These are phyloP conservation scores for Saccharata proteae DNA, from an alignment of 2,329 filamentous ascomycete genomes.

Conservation along the genomic window DNA sequence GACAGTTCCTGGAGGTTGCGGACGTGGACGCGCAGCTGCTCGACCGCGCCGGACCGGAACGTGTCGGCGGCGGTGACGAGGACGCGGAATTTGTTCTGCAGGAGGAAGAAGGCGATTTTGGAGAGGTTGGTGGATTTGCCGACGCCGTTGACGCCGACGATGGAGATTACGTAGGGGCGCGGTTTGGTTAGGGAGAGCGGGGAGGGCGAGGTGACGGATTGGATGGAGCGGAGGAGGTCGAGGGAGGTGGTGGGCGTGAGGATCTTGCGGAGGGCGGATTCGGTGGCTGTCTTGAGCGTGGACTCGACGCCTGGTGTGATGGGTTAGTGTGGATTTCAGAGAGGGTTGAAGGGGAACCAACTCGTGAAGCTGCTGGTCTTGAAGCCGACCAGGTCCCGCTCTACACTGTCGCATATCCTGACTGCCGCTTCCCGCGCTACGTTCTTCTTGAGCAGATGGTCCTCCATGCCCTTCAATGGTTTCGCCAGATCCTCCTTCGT, in stretches of 20 bases:
- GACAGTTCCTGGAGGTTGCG: conserved; percentile 85
- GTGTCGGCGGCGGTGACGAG: conserved; percentile 92
- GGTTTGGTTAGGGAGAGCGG: conserved; percentile 48
- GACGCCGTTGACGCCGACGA: conserved; percentile 95
- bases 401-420: conserved; percentile 80
- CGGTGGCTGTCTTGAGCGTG: conserved; percentile 76
- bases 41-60: conserved; percentile 91
- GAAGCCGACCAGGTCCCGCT: conserved; percentile 76
- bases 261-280: conserved; percentile 85
- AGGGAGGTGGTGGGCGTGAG: conserved; percentile 90
- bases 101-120: conserved; percentile 95
- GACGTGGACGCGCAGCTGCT: conserved; percentile 92
- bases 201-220: conserved; percentile 52
- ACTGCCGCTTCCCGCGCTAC: conserved; percentile 89
- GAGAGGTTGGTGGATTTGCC: conserved; percentile 96
- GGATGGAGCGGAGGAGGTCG: conserved; percentile 87
- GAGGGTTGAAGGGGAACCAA: conserved; percentile 13
- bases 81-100: conserved; percentile 95
- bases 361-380: conserved; percentile 89
- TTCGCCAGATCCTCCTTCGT: conserved; percentile 83
- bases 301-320: conserved; percentile 53
- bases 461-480: conserved; percentile 90
- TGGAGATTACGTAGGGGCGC: conserved; percentile 92
- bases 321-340: background rate
- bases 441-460: conserved; percentile 89